Base-by-base conservation (phyloP, 768 basidiomycete genomes). In the Stropharia rugosoannulata region DNA sequence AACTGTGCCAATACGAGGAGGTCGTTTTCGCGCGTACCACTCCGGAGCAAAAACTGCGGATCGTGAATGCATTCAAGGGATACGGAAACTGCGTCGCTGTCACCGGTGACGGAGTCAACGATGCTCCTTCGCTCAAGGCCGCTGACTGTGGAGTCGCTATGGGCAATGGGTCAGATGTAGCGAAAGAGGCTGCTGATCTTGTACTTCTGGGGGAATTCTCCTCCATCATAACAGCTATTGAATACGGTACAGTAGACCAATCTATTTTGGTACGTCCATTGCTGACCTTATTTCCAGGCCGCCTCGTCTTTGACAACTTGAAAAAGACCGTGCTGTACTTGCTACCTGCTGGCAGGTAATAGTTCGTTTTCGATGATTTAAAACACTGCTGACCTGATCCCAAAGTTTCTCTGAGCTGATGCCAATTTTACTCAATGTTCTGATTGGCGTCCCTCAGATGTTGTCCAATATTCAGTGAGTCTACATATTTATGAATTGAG, bases 21-120 rank as follows among this genome's bases (percentile, higher is more conserved):
- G 68, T 86, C 48, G 84, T 87, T 3, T 85, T 87, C 56, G 83
- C 84, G 0, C 74, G 85, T 5, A 85, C 83, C 1, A 81, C 79
- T 0, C 85, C 85, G 0, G 81, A 85, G 62, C 84, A 86, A 68
- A 87, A 87, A 63, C 69, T 86, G 0, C 75, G 79, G 45, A 87
- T 87, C 58, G 85, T 88, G 27, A 80, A 82, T 54, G 75, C 78
- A 36, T 76, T 85, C 59, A 82, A 86, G 64, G 67, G 66, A 8
- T 68, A 77, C 3, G 79, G 76, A 2, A 76, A 77, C 59, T 76
- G 81, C 1, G 84, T 85, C 5, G 84, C 81, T 1, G 83, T 86
- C 55, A 87, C 85, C 4, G 86, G 86, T 2, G 86, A 88, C 64
- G 86, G 85, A 27, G 82, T 83, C 0, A 85, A 85, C 58, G 82